Percentiles rank a stretch among this genome's conserved stretches.
phyloP scores from a whole-genome alignment of 192 early-diverging fungal species.

The Backusella liffmaniae region DNA sequence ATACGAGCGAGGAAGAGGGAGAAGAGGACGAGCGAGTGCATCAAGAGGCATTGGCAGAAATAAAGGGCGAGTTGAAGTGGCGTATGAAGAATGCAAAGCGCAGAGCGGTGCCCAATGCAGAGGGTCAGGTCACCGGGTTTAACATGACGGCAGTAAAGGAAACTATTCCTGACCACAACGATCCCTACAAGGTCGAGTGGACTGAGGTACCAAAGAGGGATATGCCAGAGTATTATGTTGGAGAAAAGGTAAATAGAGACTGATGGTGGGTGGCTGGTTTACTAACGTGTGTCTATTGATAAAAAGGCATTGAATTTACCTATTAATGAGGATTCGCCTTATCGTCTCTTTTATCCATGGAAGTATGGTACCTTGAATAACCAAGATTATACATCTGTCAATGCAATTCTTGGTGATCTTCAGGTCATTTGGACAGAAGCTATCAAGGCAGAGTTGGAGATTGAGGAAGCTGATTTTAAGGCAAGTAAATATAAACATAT shows the following conservation, averaged over 20 bases:
- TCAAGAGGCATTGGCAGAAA: constrained; percentile 36
- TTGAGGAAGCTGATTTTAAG: constrained; percentile 54
- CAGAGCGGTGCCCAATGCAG: constrained; percentile 72
- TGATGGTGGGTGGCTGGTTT: no score
- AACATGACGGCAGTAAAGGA: constrained; percentile 66
- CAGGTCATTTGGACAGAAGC: constrained; percentile 77
- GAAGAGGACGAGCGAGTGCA: neutral
- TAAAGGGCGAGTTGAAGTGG: constrained; percentile 71
- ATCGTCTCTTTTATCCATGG: constrained; percentile 71
- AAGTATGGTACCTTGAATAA: constrained; percentile 77
- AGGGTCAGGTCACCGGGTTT: constrained; percentile 68
- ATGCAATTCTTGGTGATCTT: constrained; percentile 72
- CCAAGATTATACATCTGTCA: constrained; percentile 64
- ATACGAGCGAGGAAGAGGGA: constrained; percentile 29
- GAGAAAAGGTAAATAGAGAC: constrained; percentile 54
- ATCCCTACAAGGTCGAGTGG: constrained; percentile 91
- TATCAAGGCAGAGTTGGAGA: constrained; percentile 67
- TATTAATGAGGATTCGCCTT: constrained; percentile 31
- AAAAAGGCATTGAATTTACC: constrained; percentile 50
- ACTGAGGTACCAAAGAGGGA: constrained; percentile 50
- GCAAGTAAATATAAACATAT: constrained; percentile 19
- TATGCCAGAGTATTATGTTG: constrained; percentile 41
- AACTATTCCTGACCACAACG: constrained; percentile 84
- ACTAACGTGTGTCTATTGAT: neutral
- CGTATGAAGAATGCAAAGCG: constrained; percentile 82